Evolutionary conservation across 768 basidiomycete species (phyloP).

Genomic region (Infundibulicybe gibba): DNA sequence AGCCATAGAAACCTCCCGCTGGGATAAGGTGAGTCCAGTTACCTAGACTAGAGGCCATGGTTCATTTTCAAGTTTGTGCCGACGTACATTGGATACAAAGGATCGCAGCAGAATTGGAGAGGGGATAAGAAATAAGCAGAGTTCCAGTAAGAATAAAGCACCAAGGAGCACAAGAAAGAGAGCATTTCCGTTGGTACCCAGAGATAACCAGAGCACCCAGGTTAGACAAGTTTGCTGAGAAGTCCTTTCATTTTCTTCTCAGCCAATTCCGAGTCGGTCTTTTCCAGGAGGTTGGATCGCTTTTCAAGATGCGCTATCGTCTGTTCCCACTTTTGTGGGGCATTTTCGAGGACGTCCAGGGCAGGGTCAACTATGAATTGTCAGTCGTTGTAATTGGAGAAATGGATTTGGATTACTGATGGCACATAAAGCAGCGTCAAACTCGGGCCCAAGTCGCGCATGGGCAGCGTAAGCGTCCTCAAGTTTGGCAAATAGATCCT

Average conservation of each 20-base stretch:
- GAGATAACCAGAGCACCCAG: neutral
- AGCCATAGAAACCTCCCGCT: too few relatives aligned
- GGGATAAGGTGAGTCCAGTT: too few relatives aligned
- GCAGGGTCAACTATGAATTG: conserved; percentile 38
- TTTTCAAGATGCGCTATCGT: conserved; percentile 52
- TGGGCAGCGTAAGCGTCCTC: conserved; percentile 44
- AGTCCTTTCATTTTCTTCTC: conserved; percentile 27
- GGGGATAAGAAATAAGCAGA: too few relatives aligned
- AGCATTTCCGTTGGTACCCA: too few relatives aligned
- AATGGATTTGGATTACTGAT: conserved; percentile 35
- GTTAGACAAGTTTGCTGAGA: conserved; percentile 18
- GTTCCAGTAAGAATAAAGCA: too few relatives aligned
- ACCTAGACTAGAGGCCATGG: too few relatives aligned
- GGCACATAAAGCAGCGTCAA: conserved; percentile 39
- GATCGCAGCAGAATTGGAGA: too few relatives aligned
- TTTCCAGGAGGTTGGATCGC: conserved; percentile 40
- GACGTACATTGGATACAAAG: too few relatives aligned
- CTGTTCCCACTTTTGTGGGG: conserved; percentile 51
- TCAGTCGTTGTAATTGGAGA: conserved; percentile 4
- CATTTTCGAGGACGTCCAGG: conserved; percentile 32
- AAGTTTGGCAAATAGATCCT: conserved; percentile 39
- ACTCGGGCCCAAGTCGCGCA: conserved; percentile 46
- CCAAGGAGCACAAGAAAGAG: too few relatives aligned
- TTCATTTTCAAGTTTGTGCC: too few relatives aligned
- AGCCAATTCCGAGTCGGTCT: conserved; percentile 20